These are phyloP conservation scores for Termitomyces bulborhizus DNA, from an alignment of 768 basidiomycete genomes.

Conservation along the genomic window DNA sequence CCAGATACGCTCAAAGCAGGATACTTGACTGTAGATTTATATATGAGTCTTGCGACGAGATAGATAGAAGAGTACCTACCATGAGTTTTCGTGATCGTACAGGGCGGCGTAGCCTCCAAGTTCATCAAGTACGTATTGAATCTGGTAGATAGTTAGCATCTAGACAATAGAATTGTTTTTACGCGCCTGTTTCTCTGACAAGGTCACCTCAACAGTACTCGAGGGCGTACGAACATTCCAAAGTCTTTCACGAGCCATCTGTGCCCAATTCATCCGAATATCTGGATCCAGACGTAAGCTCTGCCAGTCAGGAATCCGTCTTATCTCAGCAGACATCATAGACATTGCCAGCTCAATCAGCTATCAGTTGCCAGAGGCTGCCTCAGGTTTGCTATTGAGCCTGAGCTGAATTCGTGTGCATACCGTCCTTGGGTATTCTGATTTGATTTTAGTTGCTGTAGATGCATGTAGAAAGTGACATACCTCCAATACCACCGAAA, in stretches of 20 bases:
- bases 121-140: conserved; percentile 45
- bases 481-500: conserved; percentile 41
- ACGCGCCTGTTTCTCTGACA: conserved; percentile 36
- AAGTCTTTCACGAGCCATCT: conserved; percentile 18
- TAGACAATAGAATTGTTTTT: neutral
- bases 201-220: conserved; percentile 19
- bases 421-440: conserved; percentile 46
- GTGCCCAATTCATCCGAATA: conserved; percentile 25
- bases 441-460: neutral
- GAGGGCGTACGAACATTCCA: conserved; percentile 34
- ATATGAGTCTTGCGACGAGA: neutral
- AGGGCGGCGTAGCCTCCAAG: conserved; percentile 37
- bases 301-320: conserved; percentile 37
- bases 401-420: conserved; percentile 7
- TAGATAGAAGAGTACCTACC: conserved; percentile 21
- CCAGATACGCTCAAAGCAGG: conserved; percentile 55
- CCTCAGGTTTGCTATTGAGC: neutral
- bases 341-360: conserved; percentile 46
- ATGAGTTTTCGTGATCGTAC: conserved; percentile 28
- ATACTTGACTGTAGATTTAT: conserved; percentile 34
- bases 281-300: conserved; percentile 19
- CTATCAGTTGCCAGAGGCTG: conserved; percentile 17
- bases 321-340: conserved; percentile 36
- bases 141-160: conserved; percentile 18
- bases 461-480: neutral